Percentiles rank a stretch among this genome's conserved stretches.
phyloP scores from a whole-genome alignment of 2,329 filamentous ascomycete genomes.

The Escovopsis sp. region DNA sequence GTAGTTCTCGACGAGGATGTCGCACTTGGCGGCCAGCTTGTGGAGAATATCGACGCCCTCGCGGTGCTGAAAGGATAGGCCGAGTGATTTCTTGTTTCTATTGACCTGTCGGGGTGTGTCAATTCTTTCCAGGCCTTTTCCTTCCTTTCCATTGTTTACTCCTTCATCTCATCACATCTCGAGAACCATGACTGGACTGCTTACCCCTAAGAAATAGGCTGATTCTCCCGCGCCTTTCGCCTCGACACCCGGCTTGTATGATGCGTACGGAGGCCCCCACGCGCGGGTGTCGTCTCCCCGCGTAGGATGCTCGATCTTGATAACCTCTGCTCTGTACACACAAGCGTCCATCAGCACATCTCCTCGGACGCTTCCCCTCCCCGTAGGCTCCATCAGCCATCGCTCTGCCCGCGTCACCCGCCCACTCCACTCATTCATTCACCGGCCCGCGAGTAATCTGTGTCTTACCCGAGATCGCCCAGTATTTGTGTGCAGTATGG shows the following conservation, averaged over 20 bases:
- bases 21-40: constrained; percentile 66
- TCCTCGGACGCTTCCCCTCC: no score
- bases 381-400: no score
- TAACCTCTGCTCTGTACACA: constrained; percentile 64
- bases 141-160: no score
- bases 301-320: constrained; percentile 90
- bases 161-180: no score
- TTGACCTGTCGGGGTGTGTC: constrained; percentile 49
- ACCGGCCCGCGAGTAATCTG: neutral
- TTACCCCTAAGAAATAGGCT: constrained; percentile 86
- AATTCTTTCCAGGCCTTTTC: no score
- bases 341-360: neutral
- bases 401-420: no score
- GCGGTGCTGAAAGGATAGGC: constrained; percentile 74
- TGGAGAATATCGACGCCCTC: constrained; percentile 78
- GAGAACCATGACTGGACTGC: constrained; percentile 7
- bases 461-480: constrained; percentile 71
- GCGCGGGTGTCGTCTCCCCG: constrained; percentile 87
- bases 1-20: constrained; percentile 95
- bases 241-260: constrained; percentile 47
- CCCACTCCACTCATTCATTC: neutral
- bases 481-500: constrained; percentile 96
- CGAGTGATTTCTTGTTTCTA: constrained; percentile 92
- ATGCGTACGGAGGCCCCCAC: constrained; percentile 90
- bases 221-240: constrained; percentile 68